Evolutionary conservation across 768 basidiomycete genomes (phyloP), one percentile per base, ranked within the genome.

Genomic region (Lentinus tigrinus): DNA sequence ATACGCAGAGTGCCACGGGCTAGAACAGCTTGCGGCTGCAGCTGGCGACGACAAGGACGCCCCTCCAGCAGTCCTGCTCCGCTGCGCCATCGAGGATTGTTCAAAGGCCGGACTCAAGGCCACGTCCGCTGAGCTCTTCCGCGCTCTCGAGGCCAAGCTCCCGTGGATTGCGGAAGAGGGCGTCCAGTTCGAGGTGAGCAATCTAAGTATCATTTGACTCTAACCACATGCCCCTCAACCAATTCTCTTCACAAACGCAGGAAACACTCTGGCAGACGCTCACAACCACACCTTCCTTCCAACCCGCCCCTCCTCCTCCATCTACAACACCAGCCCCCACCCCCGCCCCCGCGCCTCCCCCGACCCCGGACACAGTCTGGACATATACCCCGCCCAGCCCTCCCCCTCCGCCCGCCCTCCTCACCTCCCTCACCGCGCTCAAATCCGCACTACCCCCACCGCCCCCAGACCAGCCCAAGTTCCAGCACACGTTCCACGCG

Each of bases 401-500:
- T 21, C 67, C 68, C 7, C 56, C 66, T 10, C 58, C 71, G 14
- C 62, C 73, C 2, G 70, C 74, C 7, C 55, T 77, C n/a, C 58
- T 73, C 27, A 44, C 59, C 47, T 75, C 58, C 56, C 68, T 63
- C 57, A 46, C 57, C 49, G 31, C 55, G 42, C 63, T 69, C 52
- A 40, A 47, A 39, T 24, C 57, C 52, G 36, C 61, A 21, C 61
- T 74, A 14, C 67, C 54, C 46, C 50, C 64, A 24, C 26, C 23
- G 50, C 44, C 64, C 17, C 7, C 52, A 47, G 16, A 52, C 28
- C 26, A 53, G 49, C 26, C 63, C 49, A 46, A 78, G 7, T 76
- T 77, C 65, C 87, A 89, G 63, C 79, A 84, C 64, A 85, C 85
- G 10, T 73, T 91, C 7, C 81, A 91, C 67, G 69, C 81, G 0